Percentiles rank a stretch among this genome's conserved stretches.
Conservation (phyloP, 108 stramenopile genomes). For the Cyclotella distinguenda region DNA sequence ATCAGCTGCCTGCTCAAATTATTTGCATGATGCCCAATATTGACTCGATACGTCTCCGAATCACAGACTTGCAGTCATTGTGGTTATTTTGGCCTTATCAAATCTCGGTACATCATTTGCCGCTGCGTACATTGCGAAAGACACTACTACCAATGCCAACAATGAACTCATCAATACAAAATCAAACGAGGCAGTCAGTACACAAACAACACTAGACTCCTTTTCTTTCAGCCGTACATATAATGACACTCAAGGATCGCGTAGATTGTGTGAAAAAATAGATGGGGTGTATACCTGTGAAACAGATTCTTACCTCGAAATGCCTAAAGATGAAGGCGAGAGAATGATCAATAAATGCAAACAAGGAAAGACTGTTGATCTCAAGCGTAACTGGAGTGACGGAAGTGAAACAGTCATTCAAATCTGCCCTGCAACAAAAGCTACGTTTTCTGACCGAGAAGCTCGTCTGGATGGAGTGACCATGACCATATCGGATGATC, state of each 20-base stretch:
- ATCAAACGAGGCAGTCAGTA: conserved; percentile 11
- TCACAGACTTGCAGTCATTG: conserved; percentile 24
- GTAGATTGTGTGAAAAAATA: not conserved
- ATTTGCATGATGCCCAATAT: too few relatives aligned
- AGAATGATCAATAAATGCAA: conserved; percentile 14
- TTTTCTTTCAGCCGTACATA: conserved; percentile 3
- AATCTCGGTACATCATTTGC: conserved; percentile 60
- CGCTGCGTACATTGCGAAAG: conserved; percentile 57
- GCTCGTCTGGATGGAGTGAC: conserved; percentile 1
- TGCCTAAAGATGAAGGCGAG: not conserved
- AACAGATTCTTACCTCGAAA: conserved; percentile 11
- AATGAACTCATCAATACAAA: conserved; percentile 19
- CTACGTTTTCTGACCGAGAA: not conserved
- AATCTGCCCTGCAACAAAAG: conserved; percentile 5
- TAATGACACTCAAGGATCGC: not conserved
- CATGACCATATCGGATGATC: conserved; percentile 7
- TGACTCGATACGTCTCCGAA: not conserved
- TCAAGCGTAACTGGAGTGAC: conserved; percentile 7
- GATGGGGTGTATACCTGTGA: conserved; percentile 7
- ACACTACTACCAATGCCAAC: conserved; percentile 29
- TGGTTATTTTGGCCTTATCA: conserved; percentile 42
- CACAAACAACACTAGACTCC: conserved; percentile 18
- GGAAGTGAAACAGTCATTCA: not conserved
- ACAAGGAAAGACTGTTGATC: conserved; percentile 7
- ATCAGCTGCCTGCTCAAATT: too few relatives aligned